Conservation (phyloP, 352 stramenopile species). For the Pythium myriotylum region DNA sequence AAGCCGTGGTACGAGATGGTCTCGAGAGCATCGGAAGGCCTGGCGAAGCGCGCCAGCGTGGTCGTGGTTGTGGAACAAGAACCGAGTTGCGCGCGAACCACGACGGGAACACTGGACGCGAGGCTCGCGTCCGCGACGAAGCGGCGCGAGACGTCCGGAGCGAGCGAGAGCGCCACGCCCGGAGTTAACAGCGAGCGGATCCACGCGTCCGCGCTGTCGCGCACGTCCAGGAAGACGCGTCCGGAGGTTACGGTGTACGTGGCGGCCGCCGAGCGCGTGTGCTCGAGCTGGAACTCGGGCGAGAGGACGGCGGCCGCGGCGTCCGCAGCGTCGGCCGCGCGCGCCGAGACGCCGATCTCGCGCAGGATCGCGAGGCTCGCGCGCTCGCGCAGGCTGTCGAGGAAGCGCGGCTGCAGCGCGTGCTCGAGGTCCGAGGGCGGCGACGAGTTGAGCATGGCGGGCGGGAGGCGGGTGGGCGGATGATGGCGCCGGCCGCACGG, state of each 20-base stretch:
- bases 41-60: constrained; percentile 45
- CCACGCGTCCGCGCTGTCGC: constrained; percentile 73
- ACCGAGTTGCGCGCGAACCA: constrained; percentile 14
- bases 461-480: background rate
- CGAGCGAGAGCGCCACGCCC: constrained; percentile 40
- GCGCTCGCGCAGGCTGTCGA: constrained; percentile 61
- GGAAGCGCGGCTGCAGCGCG: constrained; percentile 56
- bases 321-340: background rate
- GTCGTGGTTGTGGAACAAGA: too few species aligned
- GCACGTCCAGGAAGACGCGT: constrained; percentile 61
- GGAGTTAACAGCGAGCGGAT: constrained; percentile 51
- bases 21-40: constrained; percentile 46
- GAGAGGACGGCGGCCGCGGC: constrained; percentile 22
- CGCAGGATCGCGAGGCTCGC: constrained; percentile 60
- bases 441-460: constrained; percentile 21
- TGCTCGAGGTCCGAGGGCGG: constrained; percentile 31
- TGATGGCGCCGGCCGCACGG: background rate
- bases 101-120: constrained; percentile 17
- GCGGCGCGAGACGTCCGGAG: constrained; percentile 36
- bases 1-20: constrained; percentile 42
- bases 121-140: constrained; percentile 43
- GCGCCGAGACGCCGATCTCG: constrained; percentile 48
- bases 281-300: constrained; percentile 42
- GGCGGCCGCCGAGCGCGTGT: constrained; percentile 33
- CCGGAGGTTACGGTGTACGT: constrained; percentile 48